Base-by-base conservation (phyloP, 139 green algal species). In the Bryopsis sp. region DNA sequence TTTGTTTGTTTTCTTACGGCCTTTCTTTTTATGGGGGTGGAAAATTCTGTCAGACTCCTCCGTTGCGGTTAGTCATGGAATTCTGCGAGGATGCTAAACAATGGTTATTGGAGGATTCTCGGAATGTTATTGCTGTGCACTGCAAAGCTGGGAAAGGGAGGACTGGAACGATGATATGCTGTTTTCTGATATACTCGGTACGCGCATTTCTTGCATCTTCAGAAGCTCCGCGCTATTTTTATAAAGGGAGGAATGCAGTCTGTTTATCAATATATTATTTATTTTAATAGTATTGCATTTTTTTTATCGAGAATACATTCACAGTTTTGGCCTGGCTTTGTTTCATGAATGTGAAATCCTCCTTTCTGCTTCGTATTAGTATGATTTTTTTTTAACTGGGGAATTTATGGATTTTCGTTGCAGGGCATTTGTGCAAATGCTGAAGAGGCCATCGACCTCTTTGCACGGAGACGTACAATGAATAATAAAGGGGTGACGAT, bases 131-230 rank as follows among this genome's bases (percentile, higher is more conserved):
- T 4, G 82, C 76, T 0, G 78, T 92, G 47, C 85, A 92, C 73
- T 92, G 85, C 84, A 92, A 92, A 67, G 85, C 85, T 24, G 85
- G 85, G 47, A 89, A 89, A 63, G 82, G 84, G 2, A 73, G 85
- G n/a, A 92, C 84, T 6, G 85, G 85, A 29, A 67, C 79, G 26
- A 80, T 86, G 63, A 79, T 92, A 29, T 85, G 74, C 48, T 71
- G 59, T 28, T 74, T 87, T 38, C 74, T 92, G 62, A 71, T 92
- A 34, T 73, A 83, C 39, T 36, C 78, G 69, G 77, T 85, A 67
- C 60, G 15, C 11, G 11, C 11, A 19, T n/a, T 31, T 15, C 11
- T 15, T 24, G 15, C 57, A 64, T 26, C 11, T 11, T 50, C 15
- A 26, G 43, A 50, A 64, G 19, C 19, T 19, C 15, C 57, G 19